Conservation (phyloP, 2,329 filamentous ascomycete species). For the Cladosporium sp. region DNA sequence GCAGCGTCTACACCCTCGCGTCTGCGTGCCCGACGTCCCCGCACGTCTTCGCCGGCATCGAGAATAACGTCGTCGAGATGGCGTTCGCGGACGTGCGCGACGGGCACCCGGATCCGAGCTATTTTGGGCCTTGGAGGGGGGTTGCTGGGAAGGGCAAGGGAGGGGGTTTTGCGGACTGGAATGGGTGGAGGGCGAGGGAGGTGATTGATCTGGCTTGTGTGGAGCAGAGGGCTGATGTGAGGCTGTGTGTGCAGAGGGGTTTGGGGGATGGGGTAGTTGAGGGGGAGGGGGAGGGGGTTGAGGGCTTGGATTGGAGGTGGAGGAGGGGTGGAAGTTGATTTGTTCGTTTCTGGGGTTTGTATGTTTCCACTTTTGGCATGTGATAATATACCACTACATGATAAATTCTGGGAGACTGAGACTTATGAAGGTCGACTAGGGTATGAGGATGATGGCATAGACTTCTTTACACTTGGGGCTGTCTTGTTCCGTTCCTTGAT, state of each 20-base stretch:
- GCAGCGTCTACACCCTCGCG: conserved; percentile 40
- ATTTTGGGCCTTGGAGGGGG: conserved; percentile 18
- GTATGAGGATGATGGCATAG: no score
- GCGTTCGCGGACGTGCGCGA: conserved; percentile 40
- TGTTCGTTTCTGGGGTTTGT: not conserved
- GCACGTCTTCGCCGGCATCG: conserved; percentile 43
- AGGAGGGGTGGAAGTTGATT: conserved; percentile 10
- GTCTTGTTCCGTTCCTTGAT: no score
- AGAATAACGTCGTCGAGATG: conserved; percentile 39
- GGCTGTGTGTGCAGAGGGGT: not conserved
- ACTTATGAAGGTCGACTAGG: no score
- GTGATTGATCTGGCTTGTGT: conserved; percentile 9
- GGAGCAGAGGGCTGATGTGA: conserved; percentile 7
- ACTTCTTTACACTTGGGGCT: no score
- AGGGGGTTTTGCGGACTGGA: not conserved
- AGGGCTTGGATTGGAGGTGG: conserved; percentile 3
- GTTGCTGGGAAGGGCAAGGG: not conserved
- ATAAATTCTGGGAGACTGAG: no score
- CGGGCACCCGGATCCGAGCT: conserved; percentile 36
- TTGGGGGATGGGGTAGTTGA: not conserved
- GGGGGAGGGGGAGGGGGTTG: not conserved
- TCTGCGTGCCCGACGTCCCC: conserved; percentile 40
- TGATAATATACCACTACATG: no score
- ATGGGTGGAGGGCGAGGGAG: conserved; percentile 9
- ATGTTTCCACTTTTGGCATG: no score